Conservation (phyloP, 768 basidiomycete genomes). For the Glaciozyma martinii region DNA sequence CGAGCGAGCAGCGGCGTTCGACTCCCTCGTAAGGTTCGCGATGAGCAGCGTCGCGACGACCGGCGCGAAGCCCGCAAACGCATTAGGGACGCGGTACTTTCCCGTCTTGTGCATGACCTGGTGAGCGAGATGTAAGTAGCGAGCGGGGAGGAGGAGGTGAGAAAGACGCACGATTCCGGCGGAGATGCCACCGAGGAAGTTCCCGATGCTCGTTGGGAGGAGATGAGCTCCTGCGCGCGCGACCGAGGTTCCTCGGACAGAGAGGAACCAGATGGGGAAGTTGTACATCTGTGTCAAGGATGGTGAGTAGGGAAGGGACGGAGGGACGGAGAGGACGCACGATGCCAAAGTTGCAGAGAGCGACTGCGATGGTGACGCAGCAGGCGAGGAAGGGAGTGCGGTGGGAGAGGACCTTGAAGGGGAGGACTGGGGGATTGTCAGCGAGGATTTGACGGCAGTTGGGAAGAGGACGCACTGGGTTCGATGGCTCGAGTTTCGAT, state of each 20-base stretch:
- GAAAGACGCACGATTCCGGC: conserved; percentile 1
- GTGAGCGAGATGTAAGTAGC: background rate
- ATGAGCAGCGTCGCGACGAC: background rate
- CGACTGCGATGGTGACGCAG: conserved; percentile 5
- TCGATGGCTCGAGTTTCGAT: conserved; percentile 67
- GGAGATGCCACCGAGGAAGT: background rate
- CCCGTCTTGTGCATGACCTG: background rate
- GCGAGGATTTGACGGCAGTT: background rate
- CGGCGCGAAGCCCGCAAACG: background rate
- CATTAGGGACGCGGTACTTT: background rate
- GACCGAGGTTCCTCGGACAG: background rate
- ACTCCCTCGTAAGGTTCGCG: background rate
- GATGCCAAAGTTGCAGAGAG: conserved; percentile 13
- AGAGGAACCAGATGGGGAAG: conserved; percentile 7
- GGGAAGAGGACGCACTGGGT: background rate
- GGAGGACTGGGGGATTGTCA: conserved; percentile 62
- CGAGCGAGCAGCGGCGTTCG: background rate
- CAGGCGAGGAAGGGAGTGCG: conserved; percentile 66
- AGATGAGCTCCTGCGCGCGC: conserved; percentile 11
- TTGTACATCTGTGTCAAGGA: background rate
- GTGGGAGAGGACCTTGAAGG: conserved; percentile 52
- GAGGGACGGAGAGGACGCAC: background rate
- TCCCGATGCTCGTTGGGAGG: background rate
- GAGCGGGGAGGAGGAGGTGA: background rate
- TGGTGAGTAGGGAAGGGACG: too few relatives aligned